phyloP scores from a whole-genome alignment of 352 stramenopile species.

The Peronospora belbahrii region DNA sequence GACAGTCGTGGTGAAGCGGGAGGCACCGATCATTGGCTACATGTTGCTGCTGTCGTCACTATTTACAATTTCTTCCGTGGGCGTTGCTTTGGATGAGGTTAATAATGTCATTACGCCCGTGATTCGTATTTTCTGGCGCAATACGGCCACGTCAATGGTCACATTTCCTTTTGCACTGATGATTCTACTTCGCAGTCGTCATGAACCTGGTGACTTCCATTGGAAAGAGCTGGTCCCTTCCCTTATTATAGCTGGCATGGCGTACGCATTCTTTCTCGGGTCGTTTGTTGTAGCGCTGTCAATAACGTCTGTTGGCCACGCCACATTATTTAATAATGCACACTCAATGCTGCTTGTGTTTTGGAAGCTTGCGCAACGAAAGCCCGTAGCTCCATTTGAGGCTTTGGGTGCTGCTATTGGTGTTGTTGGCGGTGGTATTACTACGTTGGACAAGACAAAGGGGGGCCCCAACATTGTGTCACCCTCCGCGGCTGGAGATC shows the following conservation, averaged over 20 bases:
- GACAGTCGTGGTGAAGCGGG: conserved; percentile 58
- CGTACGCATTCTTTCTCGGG: conserved; percentile 69
- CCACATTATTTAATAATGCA: conserved; percentile 77
- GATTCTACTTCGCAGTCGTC: conserved; percentile 27
- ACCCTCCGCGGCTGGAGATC: conserved; percentile 45
- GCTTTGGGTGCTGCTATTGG: conserved; percentile 59
- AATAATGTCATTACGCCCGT: conserved; percentile 45
- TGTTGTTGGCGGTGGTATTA: conserved; percentile 61
- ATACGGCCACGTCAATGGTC: conserved; percentile 54
- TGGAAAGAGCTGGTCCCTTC: conserved; percentile 30
- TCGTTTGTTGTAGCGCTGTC: conserved; percentile 62
- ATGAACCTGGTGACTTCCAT: conserved; percentile 18
- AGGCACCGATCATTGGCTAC: conserved; percentile 64
- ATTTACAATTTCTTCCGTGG: conserved; percentile 71
- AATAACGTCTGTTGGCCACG: conserved; percentile 71
- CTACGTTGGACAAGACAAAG: conserved; percentile 47
- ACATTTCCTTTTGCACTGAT: conserved; percentile 42
- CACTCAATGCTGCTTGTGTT: conserved; percentile 77
- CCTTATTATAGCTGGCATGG: conserved; percentile 41
- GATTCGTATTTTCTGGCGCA: conserved; percentile 85
- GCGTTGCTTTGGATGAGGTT: conserved; percentile 65
- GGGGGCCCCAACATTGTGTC: conserved; percentile 33
- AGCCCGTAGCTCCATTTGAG: conserved; percentile 57
- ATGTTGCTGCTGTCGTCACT: conserved; percentile 54
- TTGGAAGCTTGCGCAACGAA: conserved; percentile 50